Percentiles rank a stretch among this genome's conserved stretches.
phyloP scores from a whole-genome alignment of 345 rosid species.

The Syzygium aqueum region DNA sequence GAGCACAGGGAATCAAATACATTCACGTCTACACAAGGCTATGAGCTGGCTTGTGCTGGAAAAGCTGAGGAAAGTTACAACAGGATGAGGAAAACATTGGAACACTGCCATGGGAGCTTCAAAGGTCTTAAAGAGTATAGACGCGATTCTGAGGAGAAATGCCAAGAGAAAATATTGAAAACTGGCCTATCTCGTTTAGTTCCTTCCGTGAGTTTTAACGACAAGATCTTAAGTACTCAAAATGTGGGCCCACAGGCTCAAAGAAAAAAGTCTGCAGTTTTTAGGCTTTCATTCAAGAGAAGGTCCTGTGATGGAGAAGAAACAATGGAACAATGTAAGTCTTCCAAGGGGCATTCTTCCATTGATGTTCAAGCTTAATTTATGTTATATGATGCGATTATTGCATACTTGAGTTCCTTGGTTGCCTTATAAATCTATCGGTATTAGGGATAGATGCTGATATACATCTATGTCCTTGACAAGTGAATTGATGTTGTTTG shows the following conservation, averaged over 20 bases:
- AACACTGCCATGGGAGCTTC: constrained; percentile 26
- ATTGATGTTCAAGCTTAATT: background rate
- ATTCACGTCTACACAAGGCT: constrained; percentile 12
- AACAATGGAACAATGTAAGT: constrained; percentile 36
- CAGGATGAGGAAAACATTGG: constrained; percentile 26
- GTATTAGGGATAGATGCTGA: background rate
- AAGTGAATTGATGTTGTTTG: background rate
- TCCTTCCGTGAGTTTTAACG: constrained; percentile 38
- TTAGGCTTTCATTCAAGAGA: constrained; percentile 55
- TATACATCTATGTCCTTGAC: background rate
- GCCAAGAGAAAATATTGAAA: constrained; percentile 9
- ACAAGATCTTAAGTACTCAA: constrained; percentile 12
- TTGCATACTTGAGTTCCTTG: background rate
- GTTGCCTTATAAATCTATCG: background rate
- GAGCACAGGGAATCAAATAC: constrained; percentile 25
- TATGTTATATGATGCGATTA: background rate
- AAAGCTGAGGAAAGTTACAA: constrained; percentile 23
- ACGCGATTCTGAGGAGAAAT: constrained; percentile 16
- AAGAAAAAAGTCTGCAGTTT: constrained; percentile 39
- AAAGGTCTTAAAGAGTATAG: constrained; percentile 26
- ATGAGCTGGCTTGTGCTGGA: constrained; percentile 18
- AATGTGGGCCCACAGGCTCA: constrained; percentile 12
- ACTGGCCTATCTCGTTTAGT: constrained; percentile 23
- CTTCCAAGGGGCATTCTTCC: background rate
- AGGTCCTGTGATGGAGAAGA: constrained; percentile 65